Evolutionary conservation across 495 filamentous ascomycete genomes (phyloP), one percentile per base, ranked within the genome.

Genomic region (Xylaria castorea): DNA sequence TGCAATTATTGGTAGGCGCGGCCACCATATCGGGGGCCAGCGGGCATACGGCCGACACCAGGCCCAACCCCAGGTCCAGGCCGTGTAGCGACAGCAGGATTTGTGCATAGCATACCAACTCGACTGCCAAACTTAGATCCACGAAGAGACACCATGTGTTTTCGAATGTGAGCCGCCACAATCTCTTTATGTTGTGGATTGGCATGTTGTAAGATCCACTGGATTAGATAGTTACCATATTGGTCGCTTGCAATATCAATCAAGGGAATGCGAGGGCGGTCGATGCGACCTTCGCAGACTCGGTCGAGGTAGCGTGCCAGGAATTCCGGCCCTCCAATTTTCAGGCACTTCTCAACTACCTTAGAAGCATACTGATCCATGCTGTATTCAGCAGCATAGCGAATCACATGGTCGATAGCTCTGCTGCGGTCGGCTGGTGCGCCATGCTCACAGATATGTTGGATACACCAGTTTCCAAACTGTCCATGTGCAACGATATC

Each of bases 301-400:
- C 94, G 91, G 77, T 95, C 91, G 50, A 99, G 93, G 78, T 98
- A 99, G 73, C 93, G 94, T 68, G 94, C 88, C 48, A 99, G 86
- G 78, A 99, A 99, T 51, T 98, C 94, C 32, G 89, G 83, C 30
- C 94, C 94, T 51, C 95, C 94, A 81, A 98, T 97, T 87, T 99
- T 99, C 73, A 99, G 88, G 74, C 96, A 99, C 82, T 99, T 99
- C 85, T 99, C 96, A 66, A 99, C 94, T 22, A 99, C 96, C 80
- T 99, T 99, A 46, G 96, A 99, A 27, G 97, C 97, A 81, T 97
- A 99, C 81, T 99, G 96, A 78, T 99, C 96, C 92, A 97, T 97
- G 83, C 95, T 98, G 82, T 98, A 99, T 81, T 98, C 94, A 34
- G 93, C 91, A 32, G 94, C 92, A 84, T 93, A 95, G 74, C 91